These are phyloP conservation scores for Raffaelea albimanens DNA, from an alignment of 2,329 filamentous ascomycete genomes.

Conservation along the genomic window DNA sequence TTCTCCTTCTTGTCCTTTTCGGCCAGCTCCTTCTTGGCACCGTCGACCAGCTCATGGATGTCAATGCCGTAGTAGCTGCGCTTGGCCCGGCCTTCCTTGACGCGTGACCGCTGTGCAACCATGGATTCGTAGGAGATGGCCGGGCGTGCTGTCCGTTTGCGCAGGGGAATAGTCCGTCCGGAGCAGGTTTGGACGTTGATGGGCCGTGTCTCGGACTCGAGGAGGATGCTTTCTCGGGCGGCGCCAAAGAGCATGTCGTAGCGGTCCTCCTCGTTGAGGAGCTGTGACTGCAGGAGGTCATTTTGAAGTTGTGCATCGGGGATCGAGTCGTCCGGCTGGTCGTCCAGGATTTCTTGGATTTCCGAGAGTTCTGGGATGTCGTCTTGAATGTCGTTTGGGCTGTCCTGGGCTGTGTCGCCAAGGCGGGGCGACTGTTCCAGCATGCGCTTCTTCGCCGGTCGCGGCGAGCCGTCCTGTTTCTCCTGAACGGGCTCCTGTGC, in stretches of 20 bases:
- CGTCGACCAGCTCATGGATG: slow-evolving; percentile 72
- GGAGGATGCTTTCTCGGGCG: neutral
- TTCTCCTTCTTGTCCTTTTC: slow-evolving; percentile 25
- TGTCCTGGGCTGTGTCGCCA: neutral
- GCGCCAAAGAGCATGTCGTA: slow-evolving; percentile 12
- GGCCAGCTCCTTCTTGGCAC: slow-evolving; percentile 52
- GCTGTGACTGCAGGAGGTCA: neutral
- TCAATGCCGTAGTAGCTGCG: slow-evolving; percentile 86
- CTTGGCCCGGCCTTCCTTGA: slow-evolving; percentile 57
- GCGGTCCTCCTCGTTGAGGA: slow-evolving; percentile 9
- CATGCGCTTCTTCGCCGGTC: slow-evolving; percentile 5
- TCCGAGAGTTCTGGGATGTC: neutral
- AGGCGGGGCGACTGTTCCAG: neutral
- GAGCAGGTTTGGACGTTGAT: slow-evolving; percentile 32
- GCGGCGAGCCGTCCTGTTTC: neutral
- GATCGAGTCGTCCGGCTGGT: neutral
- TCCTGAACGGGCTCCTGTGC: neutral
- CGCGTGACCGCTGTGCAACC: slow-evolving; percentile 57
- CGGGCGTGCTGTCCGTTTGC: slow-evolving; percentile 37
- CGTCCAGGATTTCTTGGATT: neutral
- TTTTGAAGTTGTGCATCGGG: slow-evolving; percentile 4
- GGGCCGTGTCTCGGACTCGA: neutral
- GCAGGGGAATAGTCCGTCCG: slow-evolving; percentile 47
- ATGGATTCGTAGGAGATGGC: slow-evolving; percentile 54
- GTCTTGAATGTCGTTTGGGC: no score